Conservation (phyloP, 2,329 filamentous ascomycete species). For the Aureobasidium sp. region DNA sequence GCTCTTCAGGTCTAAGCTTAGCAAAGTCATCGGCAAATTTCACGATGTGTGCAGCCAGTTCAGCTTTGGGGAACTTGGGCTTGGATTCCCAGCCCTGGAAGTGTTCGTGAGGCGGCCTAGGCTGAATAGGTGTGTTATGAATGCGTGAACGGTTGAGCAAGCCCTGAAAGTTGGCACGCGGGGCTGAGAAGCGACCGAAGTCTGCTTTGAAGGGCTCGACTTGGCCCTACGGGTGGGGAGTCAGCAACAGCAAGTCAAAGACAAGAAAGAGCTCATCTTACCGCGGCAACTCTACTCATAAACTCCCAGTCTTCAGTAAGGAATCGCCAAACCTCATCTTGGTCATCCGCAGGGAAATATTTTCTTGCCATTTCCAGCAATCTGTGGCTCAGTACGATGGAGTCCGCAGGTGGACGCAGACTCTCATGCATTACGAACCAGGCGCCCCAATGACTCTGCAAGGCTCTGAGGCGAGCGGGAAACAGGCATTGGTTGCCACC, state of each 20-base stretch:
- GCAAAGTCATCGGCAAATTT: background rate
- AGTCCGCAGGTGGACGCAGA: background rate
- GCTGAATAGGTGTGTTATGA: background rate
- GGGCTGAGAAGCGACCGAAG: background rate
- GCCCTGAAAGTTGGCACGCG: background rate
- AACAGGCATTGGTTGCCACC: background rate
- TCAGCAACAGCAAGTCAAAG: background rate
- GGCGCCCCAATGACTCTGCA: background rate
- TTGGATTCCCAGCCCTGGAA: background rate
- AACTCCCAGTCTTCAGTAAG: background rate
- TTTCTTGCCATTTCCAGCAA: background rate
- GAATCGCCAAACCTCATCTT: background rate
- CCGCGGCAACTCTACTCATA: background rate
- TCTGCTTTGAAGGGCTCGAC: background rate
- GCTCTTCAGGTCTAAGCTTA: background rate
- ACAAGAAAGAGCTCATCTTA: background rate
- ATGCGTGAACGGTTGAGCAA: background rate
- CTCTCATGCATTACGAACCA: background rate
- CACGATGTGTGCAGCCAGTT: background rate
- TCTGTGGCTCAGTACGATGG: background rate
- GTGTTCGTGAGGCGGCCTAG: background rate
- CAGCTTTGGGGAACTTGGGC: background rate
- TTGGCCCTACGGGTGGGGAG: background rate
- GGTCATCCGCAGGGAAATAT: background rate
- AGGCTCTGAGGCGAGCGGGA: no score